Conservation (phyloP, 2,329 filamentous ascomycete species). For the Fusarium mexicanum region DNA sequence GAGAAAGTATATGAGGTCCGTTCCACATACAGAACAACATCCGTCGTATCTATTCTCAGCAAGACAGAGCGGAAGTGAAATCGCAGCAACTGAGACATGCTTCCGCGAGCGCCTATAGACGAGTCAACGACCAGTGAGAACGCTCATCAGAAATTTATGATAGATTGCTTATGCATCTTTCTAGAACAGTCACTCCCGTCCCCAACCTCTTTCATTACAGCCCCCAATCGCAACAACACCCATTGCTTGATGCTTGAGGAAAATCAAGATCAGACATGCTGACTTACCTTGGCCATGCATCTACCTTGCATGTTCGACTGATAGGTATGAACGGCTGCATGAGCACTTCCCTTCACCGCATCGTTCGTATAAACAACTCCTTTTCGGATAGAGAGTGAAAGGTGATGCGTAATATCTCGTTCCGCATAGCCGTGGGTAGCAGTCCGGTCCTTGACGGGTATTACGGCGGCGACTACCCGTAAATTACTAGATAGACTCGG, state of each 20-base stretch:
- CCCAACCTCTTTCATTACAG: slow-evolving; percentile 11
- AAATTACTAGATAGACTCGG: neutral
- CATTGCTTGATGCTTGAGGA: neutral
- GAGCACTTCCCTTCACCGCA: slow-evolving; percentile 27
- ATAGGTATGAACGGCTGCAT: neutral
- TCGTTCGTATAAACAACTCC: slow-evolving; percentile 6
- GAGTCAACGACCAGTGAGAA: slow-evolving; percentile 9
- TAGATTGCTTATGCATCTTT: slow-evolving; percentile 27
- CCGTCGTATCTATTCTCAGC: neutral
- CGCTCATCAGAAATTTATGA: neutral
- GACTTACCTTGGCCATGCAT: slow-evolving; percentile 18
- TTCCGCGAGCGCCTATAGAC: neutral
- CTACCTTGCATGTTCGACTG: slow-evolving; percentile 8
- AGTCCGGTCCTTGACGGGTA: slow-evolving; percentile 6
- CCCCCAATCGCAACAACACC: neutral
- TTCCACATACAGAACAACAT: slow-evolving; percentile 18
- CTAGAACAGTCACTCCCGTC: slow-evolving; percentile 18
- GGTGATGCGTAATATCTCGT: slow-evolving; percentile 6
- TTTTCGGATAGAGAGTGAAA: neutral
- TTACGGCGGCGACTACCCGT: neutral
- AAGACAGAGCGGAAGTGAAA: neutral
- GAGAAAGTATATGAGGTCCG: neutral
- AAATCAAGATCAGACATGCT: slow-evolving; percentile 5
- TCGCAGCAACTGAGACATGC: slow-evolving; percentile 26
- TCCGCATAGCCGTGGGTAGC: neutral